Base-by-base conservation (phyloP, 140 eudicot genomes). In the Anethum foeniculum region DNA sequence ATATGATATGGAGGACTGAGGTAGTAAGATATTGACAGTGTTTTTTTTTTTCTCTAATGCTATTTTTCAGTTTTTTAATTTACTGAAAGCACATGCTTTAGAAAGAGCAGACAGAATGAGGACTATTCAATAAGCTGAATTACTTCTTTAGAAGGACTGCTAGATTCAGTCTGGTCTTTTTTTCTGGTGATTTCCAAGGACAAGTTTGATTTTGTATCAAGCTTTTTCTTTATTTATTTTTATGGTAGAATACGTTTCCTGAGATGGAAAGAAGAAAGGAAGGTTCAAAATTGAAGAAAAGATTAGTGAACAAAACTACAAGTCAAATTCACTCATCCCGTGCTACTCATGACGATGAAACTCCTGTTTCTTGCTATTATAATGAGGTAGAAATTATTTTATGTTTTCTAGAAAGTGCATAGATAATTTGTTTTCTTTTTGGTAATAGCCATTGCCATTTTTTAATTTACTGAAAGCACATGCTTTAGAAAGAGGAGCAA, bases 201-300 rank as follows among this genome's bases (percentile, higher is more conserved):
- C 34, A 23, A 68, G 23, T 34, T 25, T 62, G 10, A 0, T 30
- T 62, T 11, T 78, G 54, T 41, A 23, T 38, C 2, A 51, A 62
- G 58, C 56, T 28, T 2, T 79, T 47, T 16, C 44, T 79, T 64
- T 18, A 62, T 10, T 34, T n/a, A 23, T 41, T 78, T 78, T 25
- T 51, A 67, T 47, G 77, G 79, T 83, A 88, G 93, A 82, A 85
- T 74, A 54, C 80, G 73, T 79, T 77, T 88, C 81, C 92, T 72
- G 86, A 77, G 83, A 32, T 47, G 76, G 83, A 79, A 77, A 79
- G 79, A 78, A 87, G 81, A 38, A 82, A 74, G 65, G 79, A 68
- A 67, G 51, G 71, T 76, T 81, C 83, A 51, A 86, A 85, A 86
- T 79, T 79, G 80, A 85, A 77, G 83, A 85, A 79, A 80, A 90